phyloP scores from a whole-genome alignment of 116 monocot genomes.

The Zostera marina region DNA sequence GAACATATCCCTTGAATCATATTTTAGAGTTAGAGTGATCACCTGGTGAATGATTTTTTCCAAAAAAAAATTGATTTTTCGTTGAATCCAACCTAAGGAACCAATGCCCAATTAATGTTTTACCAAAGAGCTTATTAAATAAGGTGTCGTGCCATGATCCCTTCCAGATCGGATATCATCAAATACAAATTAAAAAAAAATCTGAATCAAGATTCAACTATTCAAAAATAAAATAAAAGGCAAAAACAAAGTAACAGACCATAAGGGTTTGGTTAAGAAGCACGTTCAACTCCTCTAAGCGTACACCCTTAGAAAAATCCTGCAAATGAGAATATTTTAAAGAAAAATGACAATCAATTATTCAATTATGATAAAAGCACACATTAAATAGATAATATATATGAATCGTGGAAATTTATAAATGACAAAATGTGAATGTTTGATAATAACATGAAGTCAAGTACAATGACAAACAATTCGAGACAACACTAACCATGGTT shows the following conservation, averaged over 20 bases:
- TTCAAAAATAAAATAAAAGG: neutral
- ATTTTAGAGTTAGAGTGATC: too few species aligned
- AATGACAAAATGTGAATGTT: neutral
- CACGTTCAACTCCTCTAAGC: conserved; percentile 86
- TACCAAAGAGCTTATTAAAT: too few species aligned
- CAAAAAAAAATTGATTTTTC: too few species aligned
- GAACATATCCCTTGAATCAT: too few species aligned
- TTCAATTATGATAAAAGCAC: neutral
- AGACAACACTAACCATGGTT: neutral
- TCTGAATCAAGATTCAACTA: too few species aligned
- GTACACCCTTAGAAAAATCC: conserved; percentile 92
- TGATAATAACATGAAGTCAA: too few species aligned
- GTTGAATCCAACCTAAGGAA: too few species aligned
- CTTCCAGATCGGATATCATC: neutral
- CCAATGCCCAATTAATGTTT: too few species aligned
- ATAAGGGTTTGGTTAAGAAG: conserved; percentile 76
- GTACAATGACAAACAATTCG: too few species aligned
- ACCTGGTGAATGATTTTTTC: too few species aligned
- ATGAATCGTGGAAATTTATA: neutral
- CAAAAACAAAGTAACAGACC: conserved; percentile 47
- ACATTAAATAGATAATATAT: neutral
- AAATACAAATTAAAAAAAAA: neutral
- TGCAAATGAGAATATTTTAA: conserved; percentile 18
- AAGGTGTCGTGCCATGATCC: too few species aligned
- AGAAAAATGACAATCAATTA: neutral